These are phyloP conservation scores for Prunus yedoensis DNA, from an alignment of 331 rosid species.

Conservation along the genomic window DNA sequence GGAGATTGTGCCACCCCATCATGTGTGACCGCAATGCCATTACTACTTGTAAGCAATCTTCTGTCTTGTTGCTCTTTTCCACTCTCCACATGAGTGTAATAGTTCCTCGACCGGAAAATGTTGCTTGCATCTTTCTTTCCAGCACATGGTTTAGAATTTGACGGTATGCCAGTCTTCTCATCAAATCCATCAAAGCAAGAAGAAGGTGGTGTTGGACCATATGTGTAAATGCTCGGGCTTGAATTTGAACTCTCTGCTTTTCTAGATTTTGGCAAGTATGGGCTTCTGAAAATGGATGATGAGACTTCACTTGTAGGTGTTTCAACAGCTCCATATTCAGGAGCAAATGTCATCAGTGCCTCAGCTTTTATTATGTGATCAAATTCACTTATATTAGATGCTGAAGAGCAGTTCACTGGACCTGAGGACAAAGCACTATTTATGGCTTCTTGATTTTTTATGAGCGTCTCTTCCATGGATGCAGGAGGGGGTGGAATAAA, in stretches of 20 bases:
- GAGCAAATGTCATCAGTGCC: constrained; percentile 95
- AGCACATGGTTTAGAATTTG: constrained; percentile 48
- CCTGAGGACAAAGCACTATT: constrained; percentile 46
- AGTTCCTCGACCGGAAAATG: constrained; percentile 51
- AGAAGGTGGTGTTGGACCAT: constrained; percentile 87
- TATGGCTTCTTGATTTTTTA: constrained; percentile 59
- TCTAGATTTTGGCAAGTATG: constrained; percentile 77
- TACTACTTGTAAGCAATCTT: constrained; percentile 41
- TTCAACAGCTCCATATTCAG: constrained; percentile 98
- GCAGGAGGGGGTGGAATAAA: constrained; percentile 64
- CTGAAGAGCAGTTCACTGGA: constrained; percentile 50
- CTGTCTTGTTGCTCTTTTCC: constrained; percentile 58
- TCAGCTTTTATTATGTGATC: constrained; percentile 92
- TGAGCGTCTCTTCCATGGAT: constrained; percentile 56
- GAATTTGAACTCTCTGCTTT: constrained; percentile 67
- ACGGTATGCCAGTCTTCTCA: constrained; percentile 52
- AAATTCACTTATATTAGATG: constrained; percentile 62
- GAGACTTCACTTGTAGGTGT: constrained; percentile 71
- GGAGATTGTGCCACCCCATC: constrained; percentile 55
- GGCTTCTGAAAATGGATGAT: constrained; percentile 74
- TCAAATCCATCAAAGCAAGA: constrained; percentile 70
- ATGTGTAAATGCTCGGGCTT: constrained; percentile 66
- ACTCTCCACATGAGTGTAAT: constrained; percentile 65
- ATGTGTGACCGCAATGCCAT: constrained; percentile 32
- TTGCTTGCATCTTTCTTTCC: constrained; percentile 46